Percentiles rank a stretch among this genome's conserved stretches.
These are phyloP conservation scores for Rubus parviflorus DNA, from an alignment of 306 rosid species.

Conservation along the genomic window DNA sequence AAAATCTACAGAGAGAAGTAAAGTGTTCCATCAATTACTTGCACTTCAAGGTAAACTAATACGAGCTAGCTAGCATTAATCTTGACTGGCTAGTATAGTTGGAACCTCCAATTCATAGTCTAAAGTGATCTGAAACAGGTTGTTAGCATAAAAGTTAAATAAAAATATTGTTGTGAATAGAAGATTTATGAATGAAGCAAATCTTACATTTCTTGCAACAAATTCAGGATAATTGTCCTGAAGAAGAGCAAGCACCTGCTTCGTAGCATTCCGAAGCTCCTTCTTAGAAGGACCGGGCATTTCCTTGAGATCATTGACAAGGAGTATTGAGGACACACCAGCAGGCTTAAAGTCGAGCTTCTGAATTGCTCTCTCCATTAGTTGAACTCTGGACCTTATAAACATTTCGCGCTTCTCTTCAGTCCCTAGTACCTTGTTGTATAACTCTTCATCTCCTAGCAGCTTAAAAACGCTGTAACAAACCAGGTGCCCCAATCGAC, in stretches of 20 bases:
- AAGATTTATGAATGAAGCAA: neutral
- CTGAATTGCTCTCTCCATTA: conserved; percentile 63
- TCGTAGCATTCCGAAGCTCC: conserved; percentile 76
- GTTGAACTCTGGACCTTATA: conserved; percentile 61
- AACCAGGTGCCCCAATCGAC: conserved; percentile 73
- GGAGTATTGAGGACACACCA: conserved; percentile 60
- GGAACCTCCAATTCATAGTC: neutral
- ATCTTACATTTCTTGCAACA: conserved; percentile 51
- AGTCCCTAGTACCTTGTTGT: conserved; percentile 56
- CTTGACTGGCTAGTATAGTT: neutral
- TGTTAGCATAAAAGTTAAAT: neutral
- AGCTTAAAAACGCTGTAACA: conserved; percentile 66
- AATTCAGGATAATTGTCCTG: conserved; percentile 79
- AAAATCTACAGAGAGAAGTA: conserved; percentile 47
- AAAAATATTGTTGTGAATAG: neutral
- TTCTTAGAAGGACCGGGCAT: conserved; percentile 64
- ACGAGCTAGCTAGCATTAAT: neutral
- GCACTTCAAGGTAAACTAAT: neutral
- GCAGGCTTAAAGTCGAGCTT: conserved; percentile 61
- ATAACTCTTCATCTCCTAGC: conserved; percentile 54
- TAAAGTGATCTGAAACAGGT: neutral
- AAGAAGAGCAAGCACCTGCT: conserved; percentile 63
- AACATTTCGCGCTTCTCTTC: conserved; percentile 61
- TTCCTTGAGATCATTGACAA: conserved; percentile 64
- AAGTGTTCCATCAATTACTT: neutral